Conservation (phyloP, 2,329 filamentous ascomycete species). For the Fusarium liriodendri region DNA sequence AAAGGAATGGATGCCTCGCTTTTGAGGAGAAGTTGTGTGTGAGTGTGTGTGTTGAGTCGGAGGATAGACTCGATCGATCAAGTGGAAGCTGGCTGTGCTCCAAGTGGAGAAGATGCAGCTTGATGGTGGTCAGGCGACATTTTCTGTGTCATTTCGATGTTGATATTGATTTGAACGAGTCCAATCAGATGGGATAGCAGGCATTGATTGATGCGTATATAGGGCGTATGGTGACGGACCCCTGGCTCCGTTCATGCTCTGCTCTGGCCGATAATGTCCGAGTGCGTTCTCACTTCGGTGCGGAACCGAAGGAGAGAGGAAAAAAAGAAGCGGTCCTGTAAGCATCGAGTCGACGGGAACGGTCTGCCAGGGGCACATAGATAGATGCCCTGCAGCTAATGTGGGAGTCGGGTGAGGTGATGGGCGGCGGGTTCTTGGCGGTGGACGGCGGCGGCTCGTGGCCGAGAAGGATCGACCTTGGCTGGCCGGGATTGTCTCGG, state of each 20-base stretch:
- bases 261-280: neutral
- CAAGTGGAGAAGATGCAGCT: neutral
- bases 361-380: neutral
- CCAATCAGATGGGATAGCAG: neutral
- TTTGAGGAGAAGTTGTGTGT: neutral
- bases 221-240: neutral
- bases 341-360: neutral
- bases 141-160: conserved; percentile 7
- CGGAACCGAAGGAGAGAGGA: neutral
- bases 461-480: conserved; percentile 4
- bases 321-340: neutral
- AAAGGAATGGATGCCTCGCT: neutral
- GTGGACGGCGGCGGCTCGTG: neutral
- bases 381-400: neutral
- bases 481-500: neutral
- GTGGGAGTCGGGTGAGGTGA: neutral
- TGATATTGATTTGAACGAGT: neutral
- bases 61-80: neutral
- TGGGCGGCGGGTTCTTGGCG: neutral
- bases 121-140: neutral
- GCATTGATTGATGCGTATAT: neutral
- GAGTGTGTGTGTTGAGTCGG: neutral
- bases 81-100: neutral
- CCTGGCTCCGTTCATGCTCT: neutral
- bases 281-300: neutral